Base-by-base conservation (phyloP, 768 basidiomycete genomes). In the Tremella fuciformis region DNA sequence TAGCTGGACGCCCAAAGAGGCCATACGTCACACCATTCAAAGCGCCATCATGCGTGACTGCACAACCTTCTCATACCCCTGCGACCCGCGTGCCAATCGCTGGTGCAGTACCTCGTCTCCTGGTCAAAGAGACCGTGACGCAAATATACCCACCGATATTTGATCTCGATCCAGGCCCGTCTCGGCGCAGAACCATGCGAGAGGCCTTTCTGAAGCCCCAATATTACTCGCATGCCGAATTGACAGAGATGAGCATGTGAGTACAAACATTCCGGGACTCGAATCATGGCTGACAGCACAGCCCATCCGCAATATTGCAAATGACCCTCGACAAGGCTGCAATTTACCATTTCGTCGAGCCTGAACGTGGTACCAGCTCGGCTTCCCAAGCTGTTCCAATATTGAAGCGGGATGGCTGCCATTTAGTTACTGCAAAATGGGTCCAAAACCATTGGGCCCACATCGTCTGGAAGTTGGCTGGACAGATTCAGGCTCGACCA, bases 391-490 rank as follows among this genome's bases (percentile, higher is more conserved):
- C 71, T 9, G 54, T 65, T 21, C 25, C 54, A 13, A 41, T 53
- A 1, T 41, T 79, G 16, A 52, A 66, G 18, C 47, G 48, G 11
- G 65, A 65, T 7, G 62, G 70, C 2, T 92, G 90, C 62, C 73
- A 69, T 1, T 81, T 90, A 21, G 88, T 84, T 1, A 88, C 85
- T 8, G 80, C 84, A 62, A 76, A 80, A 21, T 99, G 96, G 96
- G 85, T 96, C 1, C 83, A 88, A 51, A 97, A 97, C 67, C 92
- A 96, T 66, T 99, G 91, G 89, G 76, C 79, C 9, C 78, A 92
- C 46, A 84, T 98, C 26, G 81, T 99, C 2, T 99, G 96, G 96
- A 99, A 99, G 78, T 78, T 96, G 19, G 90, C 91, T 2, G 88
- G 89, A 13, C 84, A 91, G 82, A 86, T 85, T 0, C 80, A 82